Evolutionary conservation across 331 rosid species (phyloP).

Genomic region (Prunus yedoensis): DNA sequence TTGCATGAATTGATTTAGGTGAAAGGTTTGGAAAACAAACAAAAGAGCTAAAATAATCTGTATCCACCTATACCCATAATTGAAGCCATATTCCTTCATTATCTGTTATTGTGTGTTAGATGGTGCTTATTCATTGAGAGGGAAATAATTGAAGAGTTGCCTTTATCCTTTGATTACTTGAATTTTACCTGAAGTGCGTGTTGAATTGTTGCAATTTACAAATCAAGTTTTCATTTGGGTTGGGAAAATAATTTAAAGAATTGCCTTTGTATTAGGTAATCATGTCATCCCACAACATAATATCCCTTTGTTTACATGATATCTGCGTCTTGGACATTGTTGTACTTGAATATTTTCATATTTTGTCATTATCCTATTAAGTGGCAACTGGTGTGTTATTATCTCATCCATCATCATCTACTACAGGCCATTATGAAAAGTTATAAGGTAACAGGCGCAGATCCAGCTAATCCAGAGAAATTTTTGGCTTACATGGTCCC

Average conservation of each 20-base stretch:
- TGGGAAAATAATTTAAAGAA: no score
- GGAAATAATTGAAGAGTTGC: not conserved
- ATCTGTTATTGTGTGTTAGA: not conserved
- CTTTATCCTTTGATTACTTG: not conserved
- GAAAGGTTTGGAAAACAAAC: not conserved
- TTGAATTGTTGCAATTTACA: no score
- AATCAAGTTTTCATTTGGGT: no score
- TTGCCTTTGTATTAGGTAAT: not conserved
- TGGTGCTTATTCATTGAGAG: not conserved
- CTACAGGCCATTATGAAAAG: slow-evolving; percentile 92
- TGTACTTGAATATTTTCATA: not conserved
- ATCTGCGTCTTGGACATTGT: not conserved
- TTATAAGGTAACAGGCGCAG: slow-evolving; percentile 64
- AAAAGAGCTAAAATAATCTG: not conserved
- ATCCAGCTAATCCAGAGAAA: slow-evolving; percentile 78
- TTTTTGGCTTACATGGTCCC: slow-evolving; percentile 97
- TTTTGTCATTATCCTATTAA: not conserved
- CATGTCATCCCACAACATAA: not conserved
- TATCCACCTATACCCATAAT: not conserved
- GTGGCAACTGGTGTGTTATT: slow-evolving; percentile 14
- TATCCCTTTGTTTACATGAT: not conserved
- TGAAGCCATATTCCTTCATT: not conserved
- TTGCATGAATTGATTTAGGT: not conserved
- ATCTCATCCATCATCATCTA: slow-evolving; percentile 27
- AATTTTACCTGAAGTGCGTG: no score